phyloP scores from a whole-genome alignment of 2,329 filamentous ascomycete species.

The Exophiala sp. region DNA sequence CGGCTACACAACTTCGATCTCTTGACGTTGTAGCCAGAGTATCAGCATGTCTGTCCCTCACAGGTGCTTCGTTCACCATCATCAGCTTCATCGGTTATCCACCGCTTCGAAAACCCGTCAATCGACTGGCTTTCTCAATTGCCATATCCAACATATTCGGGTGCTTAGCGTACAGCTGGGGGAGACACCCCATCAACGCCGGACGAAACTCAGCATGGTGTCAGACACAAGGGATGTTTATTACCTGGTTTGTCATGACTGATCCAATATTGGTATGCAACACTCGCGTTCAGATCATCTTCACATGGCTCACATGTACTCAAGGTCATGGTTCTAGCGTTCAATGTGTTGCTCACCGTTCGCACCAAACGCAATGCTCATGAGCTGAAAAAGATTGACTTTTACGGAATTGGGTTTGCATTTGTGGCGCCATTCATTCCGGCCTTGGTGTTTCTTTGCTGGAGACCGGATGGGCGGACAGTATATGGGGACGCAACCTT shows the following conservation, averaged over 20 bases:
- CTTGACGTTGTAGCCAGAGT: constrained; percentile 19
- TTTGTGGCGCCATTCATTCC: constrained; percentile 13
- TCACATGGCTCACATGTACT: background rate
- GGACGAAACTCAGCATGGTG: constrained; percentile 16
- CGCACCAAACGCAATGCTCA: constrained; percentile 10
- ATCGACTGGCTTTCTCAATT: constrained; percentile 22
- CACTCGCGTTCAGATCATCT: background rate
- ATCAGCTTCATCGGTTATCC: constrained; percentile 17
- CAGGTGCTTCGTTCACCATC: constrained; percentile 16
- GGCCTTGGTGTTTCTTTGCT: constrained; percentile 17
- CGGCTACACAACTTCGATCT: constrained; percentile 3
- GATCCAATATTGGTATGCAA: constrained; percentile 16
- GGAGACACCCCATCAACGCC: constrained; percentile 12
- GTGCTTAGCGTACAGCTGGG: constrained; percentile 20
- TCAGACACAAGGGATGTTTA: constrained; percentile 18
- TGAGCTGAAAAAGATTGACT: constrained; percentile 14
- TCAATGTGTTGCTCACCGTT: constrained; percentile 19
- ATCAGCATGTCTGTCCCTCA: constrained; percentile 16
- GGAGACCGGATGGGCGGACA: constrained; percentile 16
- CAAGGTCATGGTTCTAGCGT: constrained; percentile 18
- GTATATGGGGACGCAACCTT: constrained; percentile 19
- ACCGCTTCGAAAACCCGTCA: constrained; percentile 20
- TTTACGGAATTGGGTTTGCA: constrained; percentile 13
- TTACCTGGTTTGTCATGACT: constrained; percentile 23
- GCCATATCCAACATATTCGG: constrained; percentile 17